phyloP scores from a whole-genome alignment of 2,329 filamentous ascomycete genomes.

The Colletotrichum sp. region DNA sequence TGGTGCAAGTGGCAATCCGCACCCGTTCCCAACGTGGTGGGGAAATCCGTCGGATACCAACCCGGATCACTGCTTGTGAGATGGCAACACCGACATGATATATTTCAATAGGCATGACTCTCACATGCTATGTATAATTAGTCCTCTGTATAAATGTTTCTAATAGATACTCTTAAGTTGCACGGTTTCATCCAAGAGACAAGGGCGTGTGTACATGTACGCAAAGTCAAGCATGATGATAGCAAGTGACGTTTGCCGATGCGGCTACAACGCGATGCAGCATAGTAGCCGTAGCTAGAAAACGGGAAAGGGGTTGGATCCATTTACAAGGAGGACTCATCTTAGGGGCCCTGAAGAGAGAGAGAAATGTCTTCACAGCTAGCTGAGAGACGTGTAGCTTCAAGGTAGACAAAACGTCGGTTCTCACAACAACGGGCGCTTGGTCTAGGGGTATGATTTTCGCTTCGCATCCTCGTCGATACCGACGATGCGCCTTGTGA shows the following conservation, averaged over 20 bases:
- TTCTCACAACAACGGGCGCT: background rate
- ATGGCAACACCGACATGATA: background rate
- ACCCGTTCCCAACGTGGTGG: conserved; percentile 26
- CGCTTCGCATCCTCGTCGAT: background rate
- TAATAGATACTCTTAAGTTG: background rate
- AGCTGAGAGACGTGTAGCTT: accelerated
- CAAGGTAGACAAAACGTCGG: accelerated
- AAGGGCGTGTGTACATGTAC: accelerated
- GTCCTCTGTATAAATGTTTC: background rate
- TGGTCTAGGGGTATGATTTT: background rate
- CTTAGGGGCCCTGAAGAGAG: too few relatives aligned
- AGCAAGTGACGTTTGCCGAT: background rate
- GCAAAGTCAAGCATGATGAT: background rate
- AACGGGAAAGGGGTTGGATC: background rate
- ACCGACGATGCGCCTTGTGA: background rate
- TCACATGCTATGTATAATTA: background rate
- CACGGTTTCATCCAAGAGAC: background rate
- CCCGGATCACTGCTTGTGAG: conserved; percentile 20
- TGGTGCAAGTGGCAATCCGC: conserved; percentile 25
- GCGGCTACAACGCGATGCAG: accelerated
- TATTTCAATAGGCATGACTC: background rate
- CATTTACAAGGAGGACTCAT: accelerated
- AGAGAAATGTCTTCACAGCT: background rate
- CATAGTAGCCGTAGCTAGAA: background rate
- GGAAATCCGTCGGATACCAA: conserved; percentile 20